These are phyloP conservation scores for Kodamaea sagamina DNA, from an alignment of 805 yeast species.

Conservation along the genomic window DNA sequence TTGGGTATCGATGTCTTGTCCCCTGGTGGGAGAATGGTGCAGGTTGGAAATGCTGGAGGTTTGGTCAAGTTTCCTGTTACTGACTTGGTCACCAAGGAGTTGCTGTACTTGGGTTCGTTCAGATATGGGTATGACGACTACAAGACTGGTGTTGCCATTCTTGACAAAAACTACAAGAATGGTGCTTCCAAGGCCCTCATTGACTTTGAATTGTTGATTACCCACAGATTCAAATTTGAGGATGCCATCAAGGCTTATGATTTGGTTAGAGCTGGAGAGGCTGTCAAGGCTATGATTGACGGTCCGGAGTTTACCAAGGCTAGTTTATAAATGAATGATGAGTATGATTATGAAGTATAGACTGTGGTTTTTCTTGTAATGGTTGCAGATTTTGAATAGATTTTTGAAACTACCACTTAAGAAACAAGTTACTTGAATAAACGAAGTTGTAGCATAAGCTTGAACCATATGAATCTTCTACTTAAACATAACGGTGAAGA, in stretches of 20 bases:
- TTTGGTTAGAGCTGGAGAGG: conserved; percentile 64
- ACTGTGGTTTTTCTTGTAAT: no score
- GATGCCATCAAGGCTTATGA: conserved; percentile 79
- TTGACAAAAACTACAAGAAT: conserved; percentile 53
- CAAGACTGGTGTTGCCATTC: conserved; percentile 65
- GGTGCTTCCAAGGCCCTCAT: conserved; percentile 47
- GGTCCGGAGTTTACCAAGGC: conserved; percentile 58
- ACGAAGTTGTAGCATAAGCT: no score
- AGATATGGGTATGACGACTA: conserved; percentile 82
- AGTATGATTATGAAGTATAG: not conserved
- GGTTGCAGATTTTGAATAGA: no score
- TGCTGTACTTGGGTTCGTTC: conserved; percentile 72
- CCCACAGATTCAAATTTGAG: conserved; percentile 70
- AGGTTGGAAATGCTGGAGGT: conserved; percentile 82
- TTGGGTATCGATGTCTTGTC: conserved; percentile 63
- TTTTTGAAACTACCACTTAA: no score
- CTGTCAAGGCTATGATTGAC: conserved; percentile 77
- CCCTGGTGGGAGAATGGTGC: conserved; percentile 74
- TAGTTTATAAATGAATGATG: conserved; percentile 4
- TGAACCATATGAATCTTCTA: no score
- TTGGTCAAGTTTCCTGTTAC: conserved; percentile 74
- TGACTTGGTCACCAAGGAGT: conserved; percentile 65
- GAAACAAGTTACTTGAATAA: no score
- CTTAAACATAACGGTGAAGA: no score
- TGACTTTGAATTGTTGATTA: conserved; percentile 66